Evolutionary conservation across 2,329 filamentous ascomycete genomes (phyloP), one percentile per base, ranked within the genome.

Genomic region (Magnaporthales sp.): DNA sequence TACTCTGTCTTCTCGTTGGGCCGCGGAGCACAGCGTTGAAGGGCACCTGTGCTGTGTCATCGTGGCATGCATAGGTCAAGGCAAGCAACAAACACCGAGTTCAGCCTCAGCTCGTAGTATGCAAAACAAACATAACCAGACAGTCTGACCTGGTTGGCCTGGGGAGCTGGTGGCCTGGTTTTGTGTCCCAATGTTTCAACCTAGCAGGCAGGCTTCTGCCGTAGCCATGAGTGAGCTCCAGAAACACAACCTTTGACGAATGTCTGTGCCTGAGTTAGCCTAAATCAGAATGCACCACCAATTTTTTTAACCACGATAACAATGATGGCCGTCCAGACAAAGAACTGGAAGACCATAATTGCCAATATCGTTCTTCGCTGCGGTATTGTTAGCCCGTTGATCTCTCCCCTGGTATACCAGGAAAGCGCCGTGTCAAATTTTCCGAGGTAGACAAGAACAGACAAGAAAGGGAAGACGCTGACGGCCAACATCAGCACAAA

Each of bases 391-490:
- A 84, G 73, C 9, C 71, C 71, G 26, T 75, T 73, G 29, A 79
- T 76, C 70, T 83, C 78, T 6, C 83, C 83, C 1, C 76, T 73
- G 0, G 82, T 83, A 65, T 78, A 79, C 82, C 82, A 85, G 7
- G 77, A 77, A 30, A 85, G 76, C 0, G 78, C 77, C 0, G 75
- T 74, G 69, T 83, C 78, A 62, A 84, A 80, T 13, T 73, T 76
- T 11, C 82, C 81, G 10, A 71, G 74, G 29, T 83, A 75, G 1
- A 80, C 79, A 8, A 84, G 70, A 0, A 82, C 67, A 0, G 81
- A 78, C 10, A 82, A 72, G 63, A 85, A 80, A 0, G 83, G 83
- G n/a, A 85, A 76, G 1, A 80, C 66, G 22, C 78, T 79, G 58
- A 82, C 62, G 0, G 73, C 31, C 61, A 78, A 70, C 68, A 83